Evolutionary conservation across 352 stramenopile species (phyloP), one percentile per base, ranked within the genome.

Genomic region (Phytopythium helicoides): DNA sequence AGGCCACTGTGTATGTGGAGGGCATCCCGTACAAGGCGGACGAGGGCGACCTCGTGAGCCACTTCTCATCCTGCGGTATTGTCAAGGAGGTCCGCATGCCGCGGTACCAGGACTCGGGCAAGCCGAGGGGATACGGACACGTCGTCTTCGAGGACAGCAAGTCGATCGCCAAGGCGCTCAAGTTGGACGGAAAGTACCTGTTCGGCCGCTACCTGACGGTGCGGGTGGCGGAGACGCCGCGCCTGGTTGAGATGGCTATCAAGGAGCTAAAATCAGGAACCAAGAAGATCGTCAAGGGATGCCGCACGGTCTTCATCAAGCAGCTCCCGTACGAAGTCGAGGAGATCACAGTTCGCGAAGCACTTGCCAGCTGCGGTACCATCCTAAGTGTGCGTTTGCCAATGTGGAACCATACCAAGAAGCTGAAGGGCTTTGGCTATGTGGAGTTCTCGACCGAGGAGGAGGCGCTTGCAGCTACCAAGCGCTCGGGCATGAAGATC

Each of bases 401-500:
- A 11, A 62, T 95, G 39, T 98, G 96, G 81, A 93, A 97, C 53
- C 80, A 96, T 62, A 98, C 87, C 9, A 89, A 96, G 58, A 92
- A 97, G 56, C 78, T 92, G 15, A 99, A 99, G 74, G 96, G 96
- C 45, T 98, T 99, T 78, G 92, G 86, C 34, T 99, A 99, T 58
- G 84, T 95, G 19, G 84, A 94, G 67, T 95, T 94, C 51, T 71
- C 73, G n/a, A 87, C 52, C 16, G 84, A 94, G 54, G 73, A 87
- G n/a, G 72, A 85, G 44, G 84, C 86, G 6, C 56, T 87, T 21
- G 63, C 71, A 40, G 84, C 84, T 40, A 68, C 82, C 36, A 84
- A 81, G 58, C 73, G 81, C 53, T 92, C 80, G 56, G 86, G 86
- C 48, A 93, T 92, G 81, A 87, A 84, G 57, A 87, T 98, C 37